Conservation (phyloP, 345 rosid species). For the Sonneratia caseolaris region DNA sequence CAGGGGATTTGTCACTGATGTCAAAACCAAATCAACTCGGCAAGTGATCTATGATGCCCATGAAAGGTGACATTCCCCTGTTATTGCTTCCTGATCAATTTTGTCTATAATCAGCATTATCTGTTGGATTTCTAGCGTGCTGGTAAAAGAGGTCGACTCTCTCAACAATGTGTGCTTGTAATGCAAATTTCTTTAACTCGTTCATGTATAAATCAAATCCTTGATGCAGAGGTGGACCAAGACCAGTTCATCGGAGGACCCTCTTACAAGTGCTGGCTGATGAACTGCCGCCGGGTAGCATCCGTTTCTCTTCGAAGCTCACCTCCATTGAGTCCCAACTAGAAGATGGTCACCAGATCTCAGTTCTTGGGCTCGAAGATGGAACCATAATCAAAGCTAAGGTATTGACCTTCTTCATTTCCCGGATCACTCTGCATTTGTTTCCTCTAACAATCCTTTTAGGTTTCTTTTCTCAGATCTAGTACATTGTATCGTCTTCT, state of each 20-base stretch:
- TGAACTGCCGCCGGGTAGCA: slow-evolving; percentile 22
- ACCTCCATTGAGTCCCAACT: slow-evolving; percentile 14
- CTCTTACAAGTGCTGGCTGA: slow-evolving; percentile 19
- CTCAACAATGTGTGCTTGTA: background rate
- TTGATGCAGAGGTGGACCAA: background rate
- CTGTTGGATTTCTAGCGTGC: background rate
- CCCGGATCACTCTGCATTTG: too few relatives aligned
- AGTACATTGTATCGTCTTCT: too few relatives aligned
- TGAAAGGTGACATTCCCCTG: slow-evolving; percentile 1
- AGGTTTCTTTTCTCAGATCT: too few relatives aligned
- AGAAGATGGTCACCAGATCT: slow-evolving; percentile 4
- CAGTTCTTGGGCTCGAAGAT: slow-evolving; percentile 19
- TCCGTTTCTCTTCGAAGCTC: slow-evolving; percentile 29
- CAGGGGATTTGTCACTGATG: slow-evolving; percentile 16
- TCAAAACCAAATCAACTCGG: slow-evolving; percentile 17
- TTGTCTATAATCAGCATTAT: background rate
- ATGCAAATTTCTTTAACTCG: background rate
- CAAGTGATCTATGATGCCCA: background rate
- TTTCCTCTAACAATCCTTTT: too few relatives aligned
- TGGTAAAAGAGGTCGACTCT: too few relatives aligned
- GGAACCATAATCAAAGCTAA: slow-evolving; percentile 28
- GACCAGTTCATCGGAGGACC: slow-evolving; percentile 5
- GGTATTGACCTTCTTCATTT: too few relatives aligned
- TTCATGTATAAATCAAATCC: background rate
- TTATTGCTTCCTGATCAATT: background rate